Base-by-base conservation (phyloP, 768 basidiomycete genomes). In the Fibroporia radiculosa region DNA sequence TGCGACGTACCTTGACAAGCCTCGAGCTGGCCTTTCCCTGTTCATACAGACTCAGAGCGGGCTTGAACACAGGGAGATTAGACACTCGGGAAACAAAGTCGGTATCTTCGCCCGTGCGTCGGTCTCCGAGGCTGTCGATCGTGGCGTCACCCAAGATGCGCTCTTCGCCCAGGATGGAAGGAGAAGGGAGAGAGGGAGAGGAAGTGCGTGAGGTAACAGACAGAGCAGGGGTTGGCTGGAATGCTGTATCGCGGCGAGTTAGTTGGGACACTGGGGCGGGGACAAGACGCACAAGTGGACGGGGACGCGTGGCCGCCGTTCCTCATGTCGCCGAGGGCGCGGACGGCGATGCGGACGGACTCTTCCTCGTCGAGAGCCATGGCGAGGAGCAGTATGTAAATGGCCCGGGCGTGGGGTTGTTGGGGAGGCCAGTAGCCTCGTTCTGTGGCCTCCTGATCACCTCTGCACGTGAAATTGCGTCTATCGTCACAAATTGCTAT, bases 1-100 rank as follows among this genome's bases (percentile, higher is more conserved):
- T 18, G 8, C 22, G 42, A 58, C 70, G 42, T 48, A 88, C 89
- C 72, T 92, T 90, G 51, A 93, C 86, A 35, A 92, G 85, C 27
- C 85, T 69, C 8, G 87, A 90, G 51, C 77, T 80, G 6, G 84
- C 85, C 62, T 92, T 93, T 34, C 82, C 81, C 16, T 87, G 79
- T 58, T 91, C 88, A 52, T 91, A 91, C 0, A 75, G 81, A 10
- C 80, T 65, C 14, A 91, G 56, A 1, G 86, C 89, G 18, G 77
- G 74, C 52, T 78, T 78, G 7, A 92, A 79, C 40, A 89, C 68
- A 0, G 89, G 89, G 7, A 90, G 48, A 47, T 71, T 75, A 1
- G 84, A 75, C 53, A 90, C 75, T 33, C 88, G 66, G 28, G 73
- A 66, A 4, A 78, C 69, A 44, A 77, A 69, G 52, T 67, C 66